Evolutionary conservation across 73 alveolate species (phyloP), one percentile per base, ranked within the genome.

Genomic region (Paramecium caudatum): DNA sequence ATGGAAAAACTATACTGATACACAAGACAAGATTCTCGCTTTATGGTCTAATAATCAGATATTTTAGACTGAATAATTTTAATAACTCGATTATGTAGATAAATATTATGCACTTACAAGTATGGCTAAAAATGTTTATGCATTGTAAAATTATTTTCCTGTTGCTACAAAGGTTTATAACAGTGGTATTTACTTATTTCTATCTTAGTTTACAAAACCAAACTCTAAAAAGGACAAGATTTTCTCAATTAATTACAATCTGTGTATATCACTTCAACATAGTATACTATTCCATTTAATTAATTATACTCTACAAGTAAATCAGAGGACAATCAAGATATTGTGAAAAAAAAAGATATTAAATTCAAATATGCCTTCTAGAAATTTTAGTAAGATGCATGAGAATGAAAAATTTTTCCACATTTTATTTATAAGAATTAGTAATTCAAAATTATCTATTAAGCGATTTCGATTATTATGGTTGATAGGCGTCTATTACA

Each of bases 21-120:
- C 34, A 15, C 10, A 74, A 74, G 4, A 5, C 2, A 74, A 37
- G 43, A 47, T 74, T 19, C 32, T 39, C 8, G 17, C 46, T 74
- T 74, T 41, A 41, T 74, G 88, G 88, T 74, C 88, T 15, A 37
- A 74, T 15, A 74, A 74, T 74, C 21, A 27, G 43, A 43, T 74
- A 9, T 39, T 74, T 46, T 16, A 32, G 16, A 27, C 68, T 0
- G 48, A 74, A 7, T 63, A 74, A 74, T 74, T 74, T 39, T 1
- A 74, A 43, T 27, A 45, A 17, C 16, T 74, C n/a, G 32, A 41
- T 21, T 23, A 15, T 0, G 37, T 4, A 5, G 88, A 74, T 74
- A 74, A 45, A 74, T 74, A 74, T 17, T 41, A 74, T 74, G 47
- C 88, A 8, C 47, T 74, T 2, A 41, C 88, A 41, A 41, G 69